Base-by-base conservation (phyloP, 768 basidiomycete species). In the Naganishia vaughanmartiniae region DNA sequence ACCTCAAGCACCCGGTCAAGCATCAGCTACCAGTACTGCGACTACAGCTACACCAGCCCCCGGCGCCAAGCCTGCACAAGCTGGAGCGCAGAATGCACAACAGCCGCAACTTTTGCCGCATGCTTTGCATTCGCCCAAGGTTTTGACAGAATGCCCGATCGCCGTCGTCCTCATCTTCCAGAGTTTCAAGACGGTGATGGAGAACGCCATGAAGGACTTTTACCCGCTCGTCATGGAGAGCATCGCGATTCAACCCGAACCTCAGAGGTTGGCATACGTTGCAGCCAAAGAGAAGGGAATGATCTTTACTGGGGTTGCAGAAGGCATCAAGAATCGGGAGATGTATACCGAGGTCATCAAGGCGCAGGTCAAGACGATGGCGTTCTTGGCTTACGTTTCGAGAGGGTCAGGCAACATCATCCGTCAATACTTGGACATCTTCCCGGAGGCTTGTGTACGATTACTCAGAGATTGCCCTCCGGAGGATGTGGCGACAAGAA, bases 311-410 rank as follows among this genome's bases (percentile, higher is more conserved):
- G 91, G 93, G 19, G 89, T 93, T 83, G 86, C 93, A 0, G 85
- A 87, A 0, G 80, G 86, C 6, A 88, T 96, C 60, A 85, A 85
- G 76, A 94, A 95, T 77, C 77, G 86, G 15, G 80, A 81, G 45
- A 84, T 89, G 14, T 97, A 93, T 79, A 84, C 85, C 17, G 94
- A 96, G 77, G 88, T 94, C 69, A 87, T 93, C 72, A 87, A 87
- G 65, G 89, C 91, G 0, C 94, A 98, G 79, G 90, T 94, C 79
- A 97, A 95, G 92, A 89, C 93, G 80, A 86, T 97, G 75, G 94
- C 93, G 1, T 94, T 91, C 78, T 84, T 97, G 48, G 91, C 93
- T 0, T 96, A 92, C 83, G 87, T 94, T 26, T 87, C 94, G 74
- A 87, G 94, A 63, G 84, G 88, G 76, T 83, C 84, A 55, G 81